A percentile compares a stretch with the other conserved stretches of the same genome.
These are phyloP conservation scores for Trametes hirsuta DNA, from an alignment of 1,284 basidiomycete species.

Conservation along the genomic window DNA sequence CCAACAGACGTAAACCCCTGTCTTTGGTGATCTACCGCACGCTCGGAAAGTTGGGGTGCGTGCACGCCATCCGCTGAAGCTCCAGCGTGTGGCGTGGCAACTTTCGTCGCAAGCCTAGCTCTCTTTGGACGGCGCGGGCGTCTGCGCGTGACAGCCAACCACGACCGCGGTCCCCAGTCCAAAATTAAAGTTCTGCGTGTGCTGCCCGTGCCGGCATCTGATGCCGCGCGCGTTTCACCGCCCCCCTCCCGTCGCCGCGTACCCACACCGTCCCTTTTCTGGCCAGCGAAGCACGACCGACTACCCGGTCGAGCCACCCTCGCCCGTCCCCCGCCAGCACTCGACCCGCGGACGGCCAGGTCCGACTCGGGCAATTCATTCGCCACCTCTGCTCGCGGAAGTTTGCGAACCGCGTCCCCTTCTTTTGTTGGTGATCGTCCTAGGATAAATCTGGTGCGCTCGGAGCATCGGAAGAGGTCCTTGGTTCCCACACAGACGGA, in stretches of 20 bases:
- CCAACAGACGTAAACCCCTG: conserved; percentile 24
- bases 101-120: conserved; percentile 9
- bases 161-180: conserved; percentile 4
- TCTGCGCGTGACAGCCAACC: conserved; percentile 6
- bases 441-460: conserved; percentile 23
- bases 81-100: conserved; percentile 19
- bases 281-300: conserved; percentile 10
- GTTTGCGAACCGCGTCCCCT: conserved; percentile 13
- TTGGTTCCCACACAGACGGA: conserved; percentile 19
- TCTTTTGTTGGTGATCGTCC: conserved; percentile 27
- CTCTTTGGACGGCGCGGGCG: conserved; percentile 9
- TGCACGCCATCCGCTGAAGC: not conserved
- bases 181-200: conserved; percentile 25
- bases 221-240: conserved; percentile 26
- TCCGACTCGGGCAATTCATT: conserved; percentile 15
- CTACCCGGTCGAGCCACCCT: conserved; percentile 13
- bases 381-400: conserved; percentile 14
- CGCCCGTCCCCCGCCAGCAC: conserved; percentile 10
- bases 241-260: conserved; percentile 16
- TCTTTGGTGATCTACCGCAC: conserved; percentile 22
- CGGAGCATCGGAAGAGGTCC: conserved; percentile 23
- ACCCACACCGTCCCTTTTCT: conserved; percentile 18
- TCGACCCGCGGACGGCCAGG: conserved; percentile 6
- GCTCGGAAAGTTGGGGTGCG: conserved; percentile 22
- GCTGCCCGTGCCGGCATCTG: conserved; percentile 24